These are phyloP conservation scores for Suillus lakei DNA, from an alignment of 768 basidiomycete genomes.

Conservation along the genomic window DNA sequence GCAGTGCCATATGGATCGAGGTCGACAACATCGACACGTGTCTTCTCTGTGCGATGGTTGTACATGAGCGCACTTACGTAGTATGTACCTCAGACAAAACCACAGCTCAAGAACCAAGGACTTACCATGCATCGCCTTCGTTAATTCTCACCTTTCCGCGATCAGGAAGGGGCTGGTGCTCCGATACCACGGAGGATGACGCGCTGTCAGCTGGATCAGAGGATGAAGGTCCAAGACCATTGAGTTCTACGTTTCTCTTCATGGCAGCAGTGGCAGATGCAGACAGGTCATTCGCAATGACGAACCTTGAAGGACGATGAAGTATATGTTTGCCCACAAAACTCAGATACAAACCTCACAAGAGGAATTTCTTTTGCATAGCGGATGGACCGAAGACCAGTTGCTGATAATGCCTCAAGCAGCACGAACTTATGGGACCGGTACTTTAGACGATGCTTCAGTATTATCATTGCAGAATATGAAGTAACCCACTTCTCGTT, in stretches of 20 bases:
- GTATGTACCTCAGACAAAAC: conserved; percentile 6
- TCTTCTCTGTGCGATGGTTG: conserved; percentile 71
- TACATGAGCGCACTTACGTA: conserved; percentile 83
- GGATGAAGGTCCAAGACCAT: conserved; percentile 58
- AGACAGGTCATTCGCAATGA: conserved; percentile 95
- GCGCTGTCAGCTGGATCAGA: conserved; percentile 27
- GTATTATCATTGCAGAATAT: conserved; percentile 11
- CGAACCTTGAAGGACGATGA: conserved; percentile 70
- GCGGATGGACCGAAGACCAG: conserved; percentile 92
- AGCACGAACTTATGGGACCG: conserved; percentile 72
- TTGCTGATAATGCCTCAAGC: conserved; percentile 94
- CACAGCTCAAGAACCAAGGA: conserved; percentile 4
- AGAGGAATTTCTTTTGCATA: conserved; percentile 97
- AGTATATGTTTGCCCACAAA: conserved; percentile 11
- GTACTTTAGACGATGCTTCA: conserved; percentile 41
- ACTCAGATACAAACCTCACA: conserved; percentile 63
- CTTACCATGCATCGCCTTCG: conserved; percentile 94
- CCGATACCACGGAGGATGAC: conserved; percentile 12
- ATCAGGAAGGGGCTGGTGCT: conserved; percentile 18
- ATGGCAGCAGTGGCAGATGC: conserved; percentile 84
- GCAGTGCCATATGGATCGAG: conserved; percentile 98
- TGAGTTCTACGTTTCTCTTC: conserved; percentile 82
- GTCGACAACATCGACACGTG: conserved; percentile 92
- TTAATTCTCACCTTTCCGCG: conserved; percentile 76
- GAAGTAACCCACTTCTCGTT: conserved; percentile 27